Base-by-base conservation (phyloP, 495 filamentous ascomycete species). In the Penicillium chermesinum region DNA sequence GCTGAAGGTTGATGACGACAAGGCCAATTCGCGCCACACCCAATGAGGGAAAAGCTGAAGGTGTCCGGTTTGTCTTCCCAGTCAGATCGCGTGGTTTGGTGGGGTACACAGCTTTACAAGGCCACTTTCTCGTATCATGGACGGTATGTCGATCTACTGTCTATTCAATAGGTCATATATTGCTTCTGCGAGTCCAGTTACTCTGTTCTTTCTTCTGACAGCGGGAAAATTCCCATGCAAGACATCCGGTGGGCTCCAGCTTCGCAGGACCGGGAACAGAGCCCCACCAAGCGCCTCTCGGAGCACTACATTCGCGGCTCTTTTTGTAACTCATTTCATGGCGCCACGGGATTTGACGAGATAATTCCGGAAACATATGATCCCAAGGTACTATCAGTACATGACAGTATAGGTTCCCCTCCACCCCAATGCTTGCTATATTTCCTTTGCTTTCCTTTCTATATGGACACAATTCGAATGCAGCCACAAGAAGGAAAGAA, bases 41-140 rank as follows among this genome's bases (percentile, higher is more conserved):
- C 14, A 20, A 55, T 48, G n/a, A 17, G 15, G 48, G 48, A 17
- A 50, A 45, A 41, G 41, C 48, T 50, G 48, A 50, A 18, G 37
- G 7, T 2, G 30, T 27, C 16, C 16, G 38, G 36, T 33, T 15
- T 48, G 45, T 32, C 10, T n/a, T n/a, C n/a, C n/a, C n/a, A n/a
- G 21, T 2, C 14, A 22, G 43, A 25, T 22, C 19, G 25, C 12
- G 19, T 27, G 20, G 22, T 44, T 10, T 10, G 10, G 42, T 46
- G 44, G 44, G 44, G 44, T 37, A 46, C 44, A 38, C 44, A 38
- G 34, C 33, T 32, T n/a, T 30, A 5, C 25, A 5, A 5, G 25
- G 25, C 25, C 10, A 5, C 25, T 5, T 30, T 30, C 25, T 30
- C 25, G 25, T 30, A 30, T 30, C 25, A 30, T 5, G 25, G 25